phyloP scores from a whole-genome alignment of 345 rosid species.

The Salix dunnii region DNA sequence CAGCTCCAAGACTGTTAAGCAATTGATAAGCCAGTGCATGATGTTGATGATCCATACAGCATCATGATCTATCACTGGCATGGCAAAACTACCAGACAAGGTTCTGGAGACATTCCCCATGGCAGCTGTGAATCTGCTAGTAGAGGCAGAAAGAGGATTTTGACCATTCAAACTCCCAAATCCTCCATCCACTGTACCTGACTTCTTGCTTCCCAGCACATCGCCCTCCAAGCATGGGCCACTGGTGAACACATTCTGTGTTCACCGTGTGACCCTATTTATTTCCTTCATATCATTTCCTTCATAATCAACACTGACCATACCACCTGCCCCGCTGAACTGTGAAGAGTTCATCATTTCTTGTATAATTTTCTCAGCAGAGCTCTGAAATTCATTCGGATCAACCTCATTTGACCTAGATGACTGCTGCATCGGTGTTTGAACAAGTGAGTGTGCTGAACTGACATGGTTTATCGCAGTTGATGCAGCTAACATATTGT shows the following conservation, averaged over 20 bases:
- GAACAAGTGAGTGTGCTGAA: slow-evolving; percentile 54
- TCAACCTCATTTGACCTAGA: slow-evolving; percentile 56
- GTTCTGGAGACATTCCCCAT: slow-evolving; percentile 45
- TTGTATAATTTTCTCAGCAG: slow-evolving; percentile 82
- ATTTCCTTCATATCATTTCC: slow-evolving; percentile 53
- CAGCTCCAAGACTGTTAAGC: slow-evolving; percentile 77
- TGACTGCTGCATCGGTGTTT: slow-evolving; percentile 51
- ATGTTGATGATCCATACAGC: slow-evolving; percentile 50
- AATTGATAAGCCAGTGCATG: slow-evolving; percentile 79
- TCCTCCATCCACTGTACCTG: slow-evolving; percentile 42
- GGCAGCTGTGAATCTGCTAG: slow-evolving; percentile 52
- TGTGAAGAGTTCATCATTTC: slow-evolving; percentile 68
- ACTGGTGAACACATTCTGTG: slow-evolving; percentile 40
- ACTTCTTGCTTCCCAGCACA: slow-evolving; percentile 33
- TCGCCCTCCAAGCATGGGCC: slow-evolving; percentile 49
- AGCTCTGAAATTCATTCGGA: slow-evolving; percentile 58
- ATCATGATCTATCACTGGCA: slow-evolving; percentile 50
- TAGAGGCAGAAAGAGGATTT: slow-evolving; percentile 8
- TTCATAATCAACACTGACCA: slow-evolving; percentile 50
- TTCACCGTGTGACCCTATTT: slow-evolving; percentile 45
- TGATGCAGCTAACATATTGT: slow-evolving; percentile 33
- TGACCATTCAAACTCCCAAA: slow-evolving; percentile 43
- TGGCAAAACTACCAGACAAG: slow-evolving; percentile 66
- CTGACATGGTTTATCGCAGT: slow-evolving; percentile 48
- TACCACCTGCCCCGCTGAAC: slow-evolving; percentile 44